A percentile compares a stretch with the other conserved stretches of the same genome.
Conservation (phyloP, 306 rosid genomes). For the Quercus agrifolia region DNA sequence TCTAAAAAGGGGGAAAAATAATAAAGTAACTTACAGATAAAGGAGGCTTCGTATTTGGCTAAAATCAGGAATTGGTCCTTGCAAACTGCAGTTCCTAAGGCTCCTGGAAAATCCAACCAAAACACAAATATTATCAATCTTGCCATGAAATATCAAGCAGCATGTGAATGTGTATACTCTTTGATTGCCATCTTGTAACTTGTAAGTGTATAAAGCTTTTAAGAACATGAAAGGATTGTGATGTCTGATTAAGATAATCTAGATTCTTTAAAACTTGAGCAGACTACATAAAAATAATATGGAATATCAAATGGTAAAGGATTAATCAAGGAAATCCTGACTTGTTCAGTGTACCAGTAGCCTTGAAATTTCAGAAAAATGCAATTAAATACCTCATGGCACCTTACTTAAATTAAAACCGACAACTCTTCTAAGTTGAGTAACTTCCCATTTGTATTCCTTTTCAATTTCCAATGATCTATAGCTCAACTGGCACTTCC, state of each 20-base stretch:
- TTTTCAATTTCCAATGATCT: neutral
- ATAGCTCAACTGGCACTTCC: no score
- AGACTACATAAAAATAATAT: neutral
- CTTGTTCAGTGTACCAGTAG: neutral
- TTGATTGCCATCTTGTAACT: neutral
- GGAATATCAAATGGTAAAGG: neutral
- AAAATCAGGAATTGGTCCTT: slow-evolving; percentile 85
- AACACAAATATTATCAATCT: slow-evolving; percentile 4
- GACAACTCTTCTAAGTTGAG: neutral
- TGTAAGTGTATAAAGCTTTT: neutral
- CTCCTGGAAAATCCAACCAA: slow-evolving; percentile 55
- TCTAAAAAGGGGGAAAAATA: neutral
- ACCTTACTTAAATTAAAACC: neutral
- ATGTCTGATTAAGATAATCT: neutral
- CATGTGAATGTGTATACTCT: neutral
- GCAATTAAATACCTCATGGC: neutral
- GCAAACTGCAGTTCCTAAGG: slow-evolving; percentile 77
- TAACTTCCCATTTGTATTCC: neutral
- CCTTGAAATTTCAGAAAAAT: neutral
- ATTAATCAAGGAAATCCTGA: neutral
- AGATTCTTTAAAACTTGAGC: neutral
- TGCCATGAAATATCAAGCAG: neutral
- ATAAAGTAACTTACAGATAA: slow-evolving; percentile 62
- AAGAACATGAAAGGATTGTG: neutral
- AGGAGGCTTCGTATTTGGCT: slow-evolving; percentile 52